Conservation (phyloP, 2,329 filamentous ascomycete species). For the Juglanconis oblonga region DNA sequence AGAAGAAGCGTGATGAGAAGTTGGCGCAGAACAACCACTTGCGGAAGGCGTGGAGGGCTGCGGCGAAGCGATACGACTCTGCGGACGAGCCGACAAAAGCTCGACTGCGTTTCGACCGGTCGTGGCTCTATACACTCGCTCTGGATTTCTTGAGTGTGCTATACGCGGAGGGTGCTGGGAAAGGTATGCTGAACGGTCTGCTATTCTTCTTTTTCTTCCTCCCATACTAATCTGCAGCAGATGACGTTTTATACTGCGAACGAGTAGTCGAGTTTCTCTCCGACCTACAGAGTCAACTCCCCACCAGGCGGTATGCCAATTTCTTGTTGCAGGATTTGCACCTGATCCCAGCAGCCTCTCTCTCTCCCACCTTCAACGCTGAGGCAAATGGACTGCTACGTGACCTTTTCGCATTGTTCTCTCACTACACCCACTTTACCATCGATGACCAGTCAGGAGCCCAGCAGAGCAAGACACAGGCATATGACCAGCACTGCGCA, state of each 20-base stretch:
- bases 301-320: conserved; percentile 91
- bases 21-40: conserved; percentile 72
- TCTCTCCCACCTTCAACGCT: conserved; percentile 76
- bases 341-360: conserved; percentile 69
- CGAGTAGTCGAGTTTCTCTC: conserved; percentile 88
- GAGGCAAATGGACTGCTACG: conserved; percentile 74
- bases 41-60: conserved; percentile 86
- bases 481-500: conserved; percentile 77
- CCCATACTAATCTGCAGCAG: conserved; percentile 34
- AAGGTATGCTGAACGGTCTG: conserved; percentile 35
- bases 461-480: conserved; percentile 68
- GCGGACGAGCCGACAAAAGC: conserved; percentile 78
- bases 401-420: conserved; percentile 75
- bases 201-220: neutral
- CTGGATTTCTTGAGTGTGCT: conserved; percentile 77
- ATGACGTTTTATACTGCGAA: conserved; percentile 80
- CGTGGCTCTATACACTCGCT: conserved; percentile 86
- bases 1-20: conserved; percentile 67
- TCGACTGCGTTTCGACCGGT: conserved; percentile 82
- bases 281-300: conserved; percentile 88
- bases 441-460: conserved; percentile 87
- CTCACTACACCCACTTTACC: conserved; percentile 83
- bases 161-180: conserved; percentile 52
- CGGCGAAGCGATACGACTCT: conserved; percentile 80
- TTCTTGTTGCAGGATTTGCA: conserved; percentile 83